A percentile compares a stretch with the other conserved stretches of the same genome.
These are phyloP conservation scores for Crithidia expoeki DNA, from an alignment of 208 protist species.

Conservation along the genomic window DNA sequence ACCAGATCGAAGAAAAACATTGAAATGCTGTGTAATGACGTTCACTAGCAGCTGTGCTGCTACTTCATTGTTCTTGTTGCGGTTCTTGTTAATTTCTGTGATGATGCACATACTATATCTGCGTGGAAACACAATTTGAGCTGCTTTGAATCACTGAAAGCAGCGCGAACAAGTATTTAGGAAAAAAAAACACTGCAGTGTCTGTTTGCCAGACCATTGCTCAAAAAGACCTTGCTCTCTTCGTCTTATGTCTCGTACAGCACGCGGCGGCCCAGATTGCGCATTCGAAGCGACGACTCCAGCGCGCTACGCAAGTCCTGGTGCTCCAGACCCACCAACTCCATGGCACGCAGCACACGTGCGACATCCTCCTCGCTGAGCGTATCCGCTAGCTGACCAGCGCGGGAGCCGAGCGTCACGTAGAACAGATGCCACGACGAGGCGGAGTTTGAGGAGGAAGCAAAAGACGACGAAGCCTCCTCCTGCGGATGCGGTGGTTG, in stretches of 20 bases:
- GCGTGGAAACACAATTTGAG: too few relatives aligned
- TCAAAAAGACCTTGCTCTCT: background rate
- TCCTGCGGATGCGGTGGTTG: too few relatives aligned
- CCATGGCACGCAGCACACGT: conserved; percentile 64
- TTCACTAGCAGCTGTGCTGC: too few relatives aligned
- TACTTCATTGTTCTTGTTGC: too few relatives aligned
- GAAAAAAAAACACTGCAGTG: conserved; percentile 7
- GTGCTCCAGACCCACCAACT: conserved; percentile 57
- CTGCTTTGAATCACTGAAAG: too few relatives aligned
- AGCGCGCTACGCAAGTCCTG: conserved; percentile 55
- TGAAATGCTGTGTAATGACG: too few relatives aligned
- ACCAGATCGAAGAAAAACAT: too few relatives aligned
- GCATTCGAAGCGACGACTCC: conserved; percentile 68
- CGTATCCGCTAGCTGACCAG: conserved; percentile 54
- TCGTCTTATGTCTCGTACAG: conserved; percentile 24
- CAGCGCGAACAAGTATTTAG: too few relatives aligned
- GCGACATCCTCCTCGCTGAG: conserved; percentile 60
- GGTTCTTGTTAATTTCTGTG: too few relatives aligned
- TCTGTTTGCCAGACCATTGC: too few relatives aligned
- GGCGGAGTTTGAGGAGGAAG: background rate
- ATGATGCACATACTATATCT: too few relatives aligned
- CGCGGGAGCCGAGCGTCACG: conserved; percentile 54
- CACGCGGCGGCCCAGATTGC: conserved; percentile 33
- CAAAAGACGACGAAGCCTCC: background rate
- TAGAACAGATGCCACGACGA: conserved; percentile 42